phyloP scores from a whole-genome alignment of 805 yeast genomes.

The Millerozyma miso region DNA sequence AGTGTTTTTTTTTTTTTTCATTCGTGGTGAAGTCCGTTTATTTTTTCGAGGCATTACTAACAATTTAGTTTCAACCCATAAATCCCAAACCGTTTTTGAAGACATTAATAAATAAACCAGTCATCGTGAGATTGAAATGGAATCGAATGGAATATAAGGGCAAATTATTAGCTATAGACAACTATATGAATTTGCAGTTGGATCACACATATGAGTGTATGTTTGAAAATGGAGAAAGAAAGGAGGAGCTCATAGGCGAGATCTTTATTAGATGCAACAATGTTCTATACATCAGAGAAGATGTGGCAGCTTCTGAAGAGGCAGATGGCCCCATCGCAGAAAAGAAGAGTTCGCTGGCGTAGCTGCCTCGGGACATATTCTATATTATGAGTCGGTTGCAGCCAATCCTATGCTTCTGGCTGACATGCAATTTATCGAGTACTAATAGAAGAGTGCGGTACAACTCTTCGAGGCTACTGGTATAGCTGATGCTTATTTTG shows the following conservation, averaged over 20 bases:
- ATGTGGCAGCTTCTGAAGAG: slow-evolving; percentile 1
- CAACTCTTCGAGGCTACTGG: too few species aligned
- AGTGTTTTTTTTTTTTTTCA: too few species aligned
- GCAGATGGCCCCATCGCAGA: too few species aligned
- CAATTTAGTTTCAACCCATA: slow-evolving; percentile 49
- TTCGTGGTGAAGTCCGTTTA: not conserved
- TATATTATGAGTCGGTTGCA: too few species aligned
- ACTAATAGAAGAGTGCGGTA: too few species aligned
- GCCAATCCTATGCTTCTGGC: too few species aligned
- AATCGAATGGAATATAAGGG: slow-evolving; percentile 87
- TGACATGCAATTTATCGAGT: too few species aligned
- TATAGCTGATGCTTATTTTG: too few species aligned
- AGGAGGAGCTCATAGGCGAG: slow-evolving; percentile 54
- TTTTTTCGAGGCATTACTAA: too few species aligned
- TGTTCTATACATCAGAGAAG: slow-evolving; percentile 68
- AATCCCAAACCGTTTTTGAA: slow-evolving; percentile 90
- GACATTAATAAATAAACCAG: slow-evolving; percentile 64
- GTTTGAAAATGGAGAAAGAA: slow-evolving; percentile 37
- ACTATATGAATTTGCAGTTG: slow-evolving; percentile 85
- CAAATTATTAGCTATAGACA: slow-evolving; percentile 71
- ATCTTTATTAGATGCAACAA: slow-evolving; percentile 88
- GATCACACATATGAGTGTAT: slow-evolving; percentile 50
- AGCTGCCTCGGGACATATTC: too few species aligned
- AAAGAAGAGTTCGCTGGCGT: too few species aligned
- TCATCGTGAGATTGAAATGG: slow-evolving; percentile 83